Conservation (phyloP, 148 eudicot genomes). For the Camellia lanceoleosa region DNA sequence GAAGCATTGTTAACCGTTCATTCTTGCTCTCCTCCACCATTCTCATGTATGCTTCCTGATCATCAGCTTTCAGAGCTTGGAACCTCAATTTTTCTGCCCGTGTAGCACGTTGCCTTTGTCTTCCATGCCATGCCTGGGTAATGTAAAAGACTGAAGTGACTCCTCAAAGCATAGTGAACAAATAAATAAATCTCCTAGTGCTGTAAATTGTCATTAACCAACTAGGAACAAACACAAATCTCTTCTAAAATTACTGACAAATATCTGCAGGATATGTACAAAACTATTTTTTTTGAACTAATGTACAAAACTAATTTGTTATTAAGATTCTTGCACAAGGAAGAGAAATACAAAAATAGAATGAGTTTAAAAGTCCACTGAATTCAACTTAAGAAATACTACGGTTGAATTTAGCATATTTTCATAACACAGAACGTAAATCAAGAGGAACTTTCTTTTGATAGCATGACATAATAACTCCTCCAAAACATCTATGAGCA, state of each 20-base stretch:
- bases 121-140: constrained; percentile 87
- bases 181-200: not conserved
- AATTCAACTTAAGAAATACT: not conserved
- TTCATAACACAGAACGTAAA: not conserved
- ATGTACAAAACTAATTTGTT: not conserved
- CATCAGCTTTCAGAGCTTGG: constrained; percentile 78
- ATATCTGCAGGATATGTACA: not conserved
- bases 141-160: not conserved
- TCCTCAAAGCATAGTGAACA: not conserved
- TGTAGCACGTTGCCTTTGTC: constrained; percentile 88
- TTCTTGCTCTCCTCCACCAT: constrained; percentile 98
- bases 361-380: not conserved
- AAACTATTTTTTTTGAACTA: not conserved
- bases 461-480: too few relatives aligned
- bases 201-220: too few relatives aligned
- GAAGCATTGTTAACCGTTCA: constrained; percentile 82
- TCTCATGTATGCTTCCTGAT: constrained; percentile 91
- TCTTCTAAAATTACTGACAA: not conserved
- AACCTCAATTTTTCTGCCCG: constrained; percentile 79
- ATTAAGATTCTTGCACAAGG: not conserved
- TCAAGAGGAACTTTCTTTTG: too few relatives aligned
- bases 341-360: not conserved
- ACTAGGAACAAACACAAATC: not conserved
- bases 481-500: too few relatives aligned
- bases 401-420: not conserved